Evolutionary conservation across 169 alveolate genomes (phyloP), one percentile per base, ranked within the genome.

Genomic region (Perkinsus olseni): DNA sequence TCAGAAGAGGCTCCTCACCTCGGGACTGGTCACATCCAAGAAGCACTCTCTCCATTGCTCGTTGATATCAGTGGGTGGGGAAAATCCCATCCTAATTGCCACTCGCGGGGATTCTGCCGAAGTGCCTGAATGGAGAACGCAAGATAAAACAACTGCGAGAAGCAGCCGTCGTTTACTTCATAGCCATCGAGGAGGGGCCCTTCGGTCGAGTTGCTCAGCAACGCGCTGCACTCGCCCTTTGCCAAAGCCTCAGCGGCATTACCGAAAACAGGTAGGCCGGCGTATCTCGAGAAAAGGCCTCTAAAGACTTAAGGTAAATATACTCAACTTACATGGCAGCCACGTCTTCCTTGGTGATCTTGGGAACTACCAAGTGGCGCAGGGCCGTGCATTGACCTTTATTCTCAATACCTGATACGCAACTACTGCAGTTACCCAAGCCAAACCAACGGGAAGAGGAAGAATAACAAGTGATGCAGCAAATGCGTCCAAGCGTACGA

Each of bases 341-440:
- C 62, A 91, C 38, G 21, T 91, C 48, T 8, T 17, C 92, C n/a
- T 3, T 20, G 74, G 62, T 38, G 38, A 91, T n/a, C 48, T 31
- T 38, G 36, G 92, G 92, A 38, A 39, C 38, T 4, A 91, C 92
- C 36, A 31, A 34, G 62, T 91, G 92, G 4, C 92, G 92, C 74
- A 91, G 40, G 38, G 92, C 92, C 3, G 92, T 91, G 92, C 92
- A 91, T 34, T 91, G 92, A 24, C 92, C 92, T 34, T 91, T 91
- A 48, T 91, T 91, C 37, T 91, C 92, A 34, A 91, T 91, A n/a
- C 62, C 62, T 45, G 6, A 45, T 45, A 45, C n/a, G n/a, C n/a
- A n/a, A n/a, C n/a, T n/a, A n/a, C n/a, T n/a, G n/a, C n/a, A n/a
- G n/a, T 45, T 45, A 10, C 62, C 62, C 62, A 45, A 45, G 62